Evolutionary conservation across 148 eudicot genomes (phyloP).

Genomic region (Linanthus parryae): DNA sequence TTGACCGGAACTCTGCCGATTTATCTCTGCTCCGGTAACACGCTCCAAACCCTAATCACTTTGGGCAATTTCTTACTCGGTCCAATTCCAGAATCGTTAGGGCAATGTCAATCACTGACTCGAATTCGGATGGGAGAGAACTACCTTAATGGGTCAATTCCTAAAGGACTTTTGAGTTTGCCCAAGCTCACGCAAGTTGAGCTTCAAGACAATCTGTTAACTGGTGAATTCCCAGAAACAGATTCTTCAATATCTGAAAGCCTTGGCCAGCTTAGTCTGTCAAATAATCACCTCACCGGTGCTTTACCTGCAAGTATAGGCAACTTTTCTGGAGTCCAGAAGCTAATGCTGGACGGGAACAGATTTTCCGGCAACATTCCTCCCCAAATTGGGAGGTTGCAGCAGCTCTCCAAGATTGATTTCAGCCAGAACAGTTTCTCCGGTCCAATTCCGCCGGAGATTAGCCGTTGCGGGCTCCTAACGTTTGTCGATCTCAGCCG

Average conservation of each 20-base stretch:
- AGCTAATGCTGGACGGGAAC: slow-evolving; percentile 65
- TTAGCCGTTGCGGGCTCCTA: slow-evolving; percentile 57
- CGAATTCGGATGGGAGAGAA: slow-evolving; percentile 80
- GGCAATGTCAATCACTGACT: slow-evolving; percentile 45
- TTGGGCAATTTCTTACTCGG: slow-evolving; percentile 62
- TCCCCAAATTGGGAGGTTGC: slow-evolving; percentile 55
- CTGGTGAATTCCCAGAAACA: slow-evolving; percentile 67
- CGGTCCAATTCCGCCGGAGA: slow-evolving; percentile 44
- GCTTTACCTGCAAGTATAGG: slow-evolving; percentile 60
- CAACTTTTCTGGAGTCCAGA: slow-evolving; percentile 58
- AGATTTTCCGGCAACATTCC: slow-evolving; percentile 56
- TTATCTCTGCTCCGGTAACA: slow-evolving; percentile 49
- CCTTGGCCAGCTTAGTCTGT: slow-evolving; percentile 63
- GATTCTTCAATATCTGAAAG: slow-evolving; percentile 21
- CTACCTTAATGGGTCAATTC: slow-evolving; percentile 83
- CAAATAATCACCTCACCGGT: slow-evolving; percentile 67
- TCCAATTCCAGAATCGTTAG: slow-evolving; percentile 65
- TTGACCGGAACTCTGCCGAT: slow-evolving; percentile 61
- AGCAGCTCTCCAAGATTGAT: slow-evolving; percentile 81
- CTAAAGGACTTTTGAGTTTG: slow-evolving; percentile 57
- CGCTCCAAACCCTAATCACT: slow-evolving; percentile 49
- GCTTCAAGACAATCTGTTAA: slow-evolving; percentile 60
- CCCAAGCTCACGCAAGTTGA: slow-evolving; percentile 68
- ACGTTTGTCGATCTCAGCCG: slow-evolving; percentile 73
- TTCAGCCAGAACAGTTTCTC: slow-evolving; percentile 62